A percentile compares a stretch with the other conserved stretches of the same genome.
Evolutionary conservation across 1,139 yeast genomes (phyloP).

Genomic region (Wickerhamomyces sp.): DNA sequence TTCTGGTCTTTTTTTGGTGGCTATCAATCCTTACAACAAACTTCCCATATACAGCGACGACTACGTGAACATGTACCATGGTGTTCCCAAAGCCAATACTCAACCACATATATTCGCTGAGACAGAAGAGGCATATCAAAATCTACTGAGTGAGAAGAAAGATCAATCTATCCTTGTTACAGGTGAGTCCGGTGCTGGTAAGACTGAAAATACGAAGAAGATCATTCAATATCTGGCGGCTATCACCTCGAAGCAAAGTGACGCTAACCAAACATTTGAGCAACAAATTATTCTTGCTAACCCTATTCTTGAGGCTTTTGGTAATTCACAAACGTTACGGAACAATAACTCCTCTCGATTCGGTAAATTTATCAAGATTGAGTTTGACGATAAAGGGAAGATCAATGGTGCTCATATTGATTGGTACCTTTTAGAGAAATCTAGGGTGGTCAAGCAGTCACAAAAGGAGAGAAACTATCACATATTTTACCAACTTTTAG

Average conservation of each 20-base stretch:
- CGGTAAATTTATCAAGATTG: conserved; percentile 92
- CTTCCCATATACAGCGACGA: conserved; percentile 70
- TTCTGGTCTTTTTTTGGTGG: conserved; percentile 88
- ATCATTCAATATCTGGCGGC: conserved; percentile 89
- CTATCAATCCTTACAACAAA: conserved; percentile 84
- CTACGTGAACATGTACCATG: conserved; percentile 48
- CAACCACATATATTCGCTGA: conserved; percentile 90
- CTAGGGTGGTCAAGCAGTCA: conserved; percentile 84
- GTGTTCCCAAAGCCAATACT: conserved; percentile 37
- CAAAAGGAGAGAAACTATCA: conserved; percentile 83
- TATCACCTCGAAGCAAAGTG: conserved; percentile 42
- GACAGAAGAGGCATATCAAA: conserved; percentile 83
- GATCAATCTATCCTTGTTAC: conserved; percentile 93
- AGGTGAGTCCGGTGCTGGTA: conserved; percentile 98
- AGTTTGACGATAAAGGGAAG: conserved; percentile 57
- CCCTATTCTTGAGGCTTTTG: conserved; percentile 93
- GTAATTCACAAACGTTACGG: conserved; percentile 93
- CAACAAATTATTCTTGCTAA: conserved; percentile 87
- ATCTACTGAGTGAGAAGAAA: conserved; percentile 60
- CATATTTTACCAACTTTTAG: conserved; percentile 79
- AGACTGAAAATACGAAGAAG: conserved; percentile 95
- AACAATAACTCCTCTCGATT: conserved; percentile 95
- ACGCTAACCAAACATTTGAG: conserved; percentile 48
- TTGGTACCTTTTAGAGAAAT: conserved; percentile 90
- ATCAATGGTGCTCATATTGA: conserved; percentile 90